Evolutionary conservation across 2,329 filamentous ascomycete genomes (phyloP).

Genomic region (Trichothecium sympodiale): DNA sequence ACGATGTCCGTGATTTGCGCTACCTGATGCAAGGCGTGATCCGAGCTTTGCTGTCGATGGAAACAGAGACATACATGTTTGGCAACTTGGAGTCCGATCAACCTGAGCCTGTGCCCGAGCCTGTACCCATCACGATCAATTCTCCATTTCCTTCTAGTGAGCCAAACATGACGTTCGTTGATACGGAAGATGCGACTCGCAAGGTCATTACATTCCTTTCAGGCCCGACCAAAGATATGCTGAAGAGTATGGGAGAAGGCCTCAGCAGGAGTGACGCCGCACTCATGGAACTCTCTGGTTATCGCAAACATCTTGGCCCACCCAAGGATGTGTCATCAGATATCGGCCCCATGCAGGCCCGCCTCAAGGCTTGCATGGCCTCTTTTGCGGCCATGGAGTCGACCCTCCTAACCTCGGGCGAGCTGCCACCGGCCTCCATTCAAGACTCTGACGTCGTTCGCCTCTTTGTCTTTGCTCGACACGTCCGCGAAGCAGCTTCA

Average conservation of each 20-base stretch:
- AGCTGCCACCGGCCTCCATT: constrained; percentile 32
- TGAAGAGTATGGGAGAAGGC: constrained; percentile 32
- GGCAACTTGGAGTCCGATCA: constrained; percentile 13
- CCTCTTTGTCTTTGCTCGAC: constrained; percentile 43
- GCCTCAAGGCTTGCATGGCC: constrained; percentile 29
- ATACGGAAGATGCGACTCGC: constrained; percentile 9
- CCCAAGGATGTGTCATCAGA: constrained; percentile 28
- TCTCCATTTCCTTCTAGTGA: not conserved
- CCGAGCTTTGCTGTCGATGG: constrained; percentile 39
- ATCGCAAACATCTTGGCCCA: constrained; percentile 35
- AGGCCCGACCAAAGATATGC: constrained; percentile 32
- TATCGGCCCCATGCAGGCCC: constrained; percentile 24
- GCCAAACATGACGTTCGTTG: constrained; percentile 4
- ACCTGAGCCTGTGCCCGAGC: too few species aligned
- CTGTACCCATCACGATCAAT: constrained; percentile 5
- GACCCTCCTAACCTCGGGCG: constrained; percentile 30
- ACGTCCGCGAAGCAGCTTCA: constrained; percentile 39
- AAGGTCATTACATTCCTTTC: constrained; percentile 23
- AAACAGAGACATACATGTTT: constrained; percentile 36
- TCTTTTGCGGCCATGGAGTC: constrained; percentile 37
- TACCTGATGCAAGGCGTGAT: constrained; percentile 46
- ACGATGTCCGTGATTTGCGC: constrained; percentile 36
- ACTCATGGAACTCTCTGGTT: constrained; percentile 41
- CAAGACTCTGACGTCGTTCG: constrained; percentile 38
- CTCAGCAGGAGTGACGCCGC: constrained; percentile 37